Evolutionary conservation across 208 protist species (phyloP), one percentile per base, ranked within the genome.

Genomic region (Leptomonas pyrrhocoris): DNA sequence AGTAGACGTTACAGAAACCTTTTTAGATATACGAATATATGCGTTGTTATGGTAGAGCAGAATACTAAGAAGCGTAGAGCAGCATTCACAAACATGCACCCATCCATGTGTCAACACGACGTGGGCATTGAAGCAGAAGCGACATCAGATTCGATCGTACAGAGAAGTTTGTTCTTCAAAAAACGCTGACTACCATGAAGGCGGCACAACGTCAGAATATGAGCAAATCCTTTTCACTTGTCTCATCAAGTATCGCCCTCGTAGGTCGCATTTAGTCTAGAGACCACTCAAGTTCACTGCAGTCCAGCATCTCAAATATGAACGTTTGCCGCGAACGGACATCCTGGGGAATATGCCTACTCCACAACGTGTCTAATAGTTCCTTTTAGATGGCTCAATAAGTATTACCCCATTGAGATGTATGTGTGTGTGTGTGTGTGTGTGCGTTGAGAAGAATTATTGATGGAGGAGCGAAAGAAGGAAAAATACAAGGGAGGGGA

Each of bases 141-240:
- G 46, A 28, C 28, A 58, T 70, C 55, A 34, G 46, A 42, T 34
- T 50, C 50, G 51, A 40, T 46, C 8, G 21, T 31, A 31, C 25
- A 64, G 38, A 46, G 56, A 63, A 69, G 38, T 34, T 63, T 68
- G 57, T 55, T 65, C 68, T 50, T 73, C 48, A 63, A 5, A 56
- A 59, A 45, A 19, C 11, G n/a, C 48, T 46, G 23, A 31, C 23
- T 48, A 25, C 48, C 31, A 2, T 23, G 0, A 19, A 11, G 49
- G 12, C 8, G 27, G 49, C 16, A 25, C 49, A 25, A 34, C 61
- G 12, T 90, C 85, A 75, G 84, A 89, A 89, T 86, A 87, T 87
- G 84, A 90, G 86, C 87, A 90, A 88, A 86, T 83, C 75, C 46
- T 76, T 55, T 55, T 55, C 54, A 46, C 66, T 68, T 76, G 68